These are phyloP conservation scores for Myxozyma lipomycoides DNA, from an alignment of 805 yeast species.

Conservation along the genomic window DNA sequence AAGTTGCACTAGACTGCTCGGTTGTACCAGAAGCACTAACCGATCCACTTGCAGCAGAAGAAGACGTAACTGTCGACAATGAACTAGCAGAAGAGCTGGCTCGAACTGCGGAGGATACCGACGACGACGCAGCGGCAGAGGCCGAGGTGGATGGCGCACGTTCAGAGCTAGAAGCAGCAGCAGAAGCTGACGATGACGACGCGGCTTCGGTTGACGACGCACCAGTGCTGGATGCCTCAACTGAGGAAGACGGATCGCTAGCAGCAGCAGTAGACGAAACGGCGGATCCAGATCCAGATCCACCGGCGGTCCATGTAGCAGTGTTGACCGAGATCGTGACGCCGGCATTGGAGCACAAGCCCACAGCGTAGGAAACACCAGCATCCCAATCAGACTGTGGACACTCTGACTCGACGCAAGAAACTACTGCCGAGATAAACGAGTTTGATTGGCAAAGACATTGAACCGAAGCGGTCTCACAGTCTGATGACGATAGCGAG, in stretches of 20 bases:
- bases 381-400: constrained; percentile 17
- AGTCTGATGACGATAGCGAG: constrained; percentile 20
- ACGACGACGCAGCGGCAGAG: constrained; percentile 1
- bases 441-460: constrained; percentile 17
- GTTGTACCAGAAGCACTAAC: not conserved
- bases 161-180: constrained; percentile 6
- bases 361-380: constrained; percentile 22
- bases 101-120: constrained; percentile 2
- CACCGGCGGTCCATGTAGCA: constrained; percentile 14
- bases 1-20: constrained; percentile 1
- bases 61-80: not conserved
- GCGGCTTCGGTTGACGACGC: not conserved
- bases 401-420: constrained; percentile 23
- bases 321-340: constrained; percentile 21
- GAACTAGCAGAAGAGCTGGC: constrained; percentile 6
- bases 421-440: constrained; percentile 21
- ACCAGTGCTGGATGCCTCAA: constrained; percentile 2
- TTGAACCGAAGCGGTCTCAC: constrained; percentile 16
- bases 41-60: not conserved
- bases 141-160: constrained; percentile 4
- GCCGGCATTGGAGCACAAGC: constrained; percentile 24
- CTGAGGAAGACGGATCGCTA: constrained; percentile 3
- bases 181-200: constrained; percentile 2
- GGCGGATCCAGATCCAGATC: constrained; percentile 4
- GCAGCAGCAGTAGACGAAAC: not conserved